Conservation (phyloP, 805 yeast genomes). For the Lipomyces spencermartinsiae region DNA sequence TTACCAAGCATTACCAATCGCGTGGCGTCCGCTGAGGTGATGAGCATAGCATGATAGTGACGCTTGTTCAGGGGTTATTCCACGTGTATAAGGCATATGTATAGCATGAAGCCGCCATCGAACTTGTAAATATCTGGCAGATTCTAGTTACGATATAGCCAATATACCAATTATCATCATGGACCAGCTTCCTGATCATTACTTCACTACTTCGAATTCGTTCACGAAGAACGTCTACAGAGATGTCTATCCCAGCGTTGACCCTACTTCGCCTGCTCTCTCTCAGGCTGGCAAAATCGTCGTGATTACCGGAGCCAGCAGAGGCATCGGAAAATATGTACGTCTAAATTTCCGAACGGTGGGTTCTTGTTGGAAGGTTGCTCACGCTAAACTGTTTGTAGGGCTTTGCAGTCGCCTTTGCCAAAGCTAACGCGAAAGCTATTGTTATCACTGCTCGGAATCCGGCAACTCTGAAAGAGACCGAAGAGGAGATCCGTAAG, state of each 20-base stretch:
- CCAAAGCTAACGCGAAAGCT: conserved; percentile 4
- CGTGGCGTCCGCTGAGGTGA: too few species aligned
- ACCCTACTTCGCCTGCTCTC: conserved; percentile 1
- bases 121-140: too few species aligned
- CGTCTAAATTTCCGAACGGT: background rate
- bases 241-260: conserved; percentile 4
- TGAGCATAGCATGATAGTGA: too few species aligned
- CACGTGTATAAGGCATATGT: too few species aligned
- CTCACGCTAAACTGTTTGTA: background rate
- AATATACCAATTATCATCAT: background rate
- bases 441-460: conserved; percentile 6
- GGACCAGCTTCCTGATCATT: conserved; percentile 5
- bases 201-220: background rate
- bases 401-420: conserved; percentile 5
- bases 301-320: conserved; percentile 8
- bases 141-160: too few species aligned
- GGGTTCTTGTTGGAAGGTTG: background rate
- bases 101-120: too few species aligned
- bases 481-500: conserved; percentile 4
- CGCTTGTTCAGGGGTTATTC: too few species aligned
- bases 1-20: too few species aligned
- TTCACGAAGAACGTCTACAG: conserved; percentile 2
- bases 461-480: conserved; percentile 3
- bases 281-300: conserved; percentile 6
- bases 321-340: conserved; percentile 8